Percentiles rank a stretch among this genome's conserved stretches.
Conservation (phyloP, 2,329 filamentous ascomycete species). For the Neonectria punicea region DNA sequence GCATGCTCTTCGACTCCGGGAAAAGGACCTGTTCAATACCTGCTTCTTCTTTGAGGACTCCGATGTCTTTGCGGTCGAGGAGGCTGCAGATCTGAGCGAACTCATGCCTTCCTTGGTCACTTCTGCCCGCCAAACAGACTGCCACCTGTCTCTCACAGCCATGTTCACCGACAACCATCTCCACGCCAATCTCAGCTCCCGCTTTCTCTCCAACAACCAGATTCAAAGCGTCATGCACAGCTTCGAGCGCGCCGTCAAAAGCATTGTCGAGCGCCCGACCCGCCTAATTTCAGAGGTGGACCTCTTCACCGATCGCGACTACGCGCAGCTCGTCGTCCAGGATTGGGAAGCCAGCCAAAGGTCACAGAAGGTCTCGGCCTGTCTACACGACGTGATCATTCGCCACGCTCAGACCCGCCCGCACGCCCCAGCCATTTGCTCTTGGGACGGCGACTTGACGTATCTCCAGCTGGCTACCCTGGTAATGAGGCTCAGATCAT, state of each 20-base stretch:
- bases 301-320: slow-evolving; percentile 66
- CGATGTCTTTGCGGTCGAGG: slow-evolving; percentile 24
- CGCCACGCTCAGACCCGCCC: slow-evolving; percentile 52
- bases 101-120: slow-evolving; percentile 30
- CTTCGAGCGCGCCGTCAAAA: slow-evolving; percentile 62
- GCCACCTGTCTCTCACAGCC: slow-evolving; percentile 58
- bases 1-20: slow-evolving; percentile 56
- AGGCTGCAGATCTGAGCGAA: neutral
- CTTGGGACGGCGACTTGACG: slow-evolving; percentile 58
- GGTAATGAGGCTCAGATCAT: slow-evolving; percentile 52
- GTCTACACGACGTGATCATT: slow-evolving; percentile 59
- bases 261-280: slow-evolving; percentile 56
- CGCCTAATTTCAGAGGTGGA: slow-evolving; percentile 58
- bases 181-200: slow-evolving; percentile 56
- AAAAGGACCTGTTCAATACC: slow-evolving; percentile 61
- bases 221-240: slow-evolving; percentile 60
- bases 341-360: slow-evolving; percentile 55
- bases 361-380: slow-evolving; percentile 52
- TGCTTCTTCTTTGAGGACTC: slow-evolving; percentile 60
- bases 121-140: slow-evolving; percentile 53
- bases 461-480: slow-evolving; percentile 53
- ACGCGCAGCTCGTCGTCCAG: slow-evolving; percentile 64
- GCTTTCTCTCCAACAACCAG: slow-evolving; percentile 55
- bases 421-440: slow-evolving; percentile 53
- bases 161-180: slow-evolving; percentile 55